phyloP scores from a whole-genome alignment of 228 moss, liverwort and hornwort species.

The Sphagnum magellanicum region DNA sequence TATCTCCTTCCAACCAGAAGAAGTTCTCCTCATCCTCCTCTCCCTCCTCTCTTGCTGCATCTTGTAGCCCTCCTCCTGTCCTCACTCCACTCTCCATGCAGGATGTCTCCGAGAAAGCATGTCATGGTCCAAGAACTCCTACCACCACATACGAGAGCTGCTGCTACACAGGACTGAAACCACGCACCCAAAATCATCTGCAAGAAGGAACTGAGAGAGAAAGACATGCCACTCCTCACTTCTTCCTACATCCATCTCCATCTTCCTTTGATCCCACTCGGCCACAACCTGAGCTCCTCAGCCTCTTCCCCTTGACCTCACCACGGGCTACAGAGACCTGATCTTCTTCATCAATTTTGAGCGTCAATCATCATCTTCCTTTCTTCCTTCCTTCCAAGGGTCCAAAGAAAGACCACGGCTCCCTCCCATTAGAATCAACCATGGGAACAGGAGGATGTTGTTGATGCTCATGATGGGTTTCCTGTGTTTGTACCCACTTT shows the following conservation, averaged over 20 bases:
- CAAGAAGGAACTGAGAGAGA: slow-evolving; percentile 17
- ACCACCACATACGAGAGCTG: slow-evolving; percentile 28
- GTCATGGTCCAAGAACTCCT: slow-evolving; percentile 41
- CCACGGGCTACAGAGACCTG: slow-evolving; percentile 38
- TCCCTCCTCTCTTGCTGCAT: slow-evolving; percentile 25
- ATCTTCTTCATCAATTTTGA: no score
- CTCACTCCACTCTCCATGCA: slow-evolving; percentile 43
- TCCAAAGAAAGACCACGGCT: no score
- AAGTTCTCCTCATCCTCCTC: slow-evolving; percentile 1
- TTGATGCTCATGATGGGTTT: no score
- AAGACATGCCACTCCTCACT: slow-evolving; percentile 6
- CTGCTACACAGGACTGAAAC: slow-evolving; percentile 9
- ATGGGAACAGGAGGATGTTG: no score
- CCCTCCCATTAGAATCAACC: no score
- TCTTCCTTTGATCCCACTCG: slow-evolving; percentile 20
- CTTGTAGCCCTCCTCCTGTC: slow-evolving; percentile 45
- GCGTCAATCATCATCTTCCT: no score
- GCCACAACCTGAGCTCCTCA: slow-evolving; percentile 44
- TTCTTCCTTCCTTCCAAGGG: no score
- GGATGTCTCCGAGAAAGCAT: slow-evolving; percentile 41
- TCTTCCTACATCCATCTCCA: slow-evolving; percentile 29
- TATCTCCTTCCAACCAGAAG: slow-evolving; percentile 30
- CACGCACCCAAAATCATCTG: not conserved
- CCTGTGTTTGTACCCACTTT: no score
- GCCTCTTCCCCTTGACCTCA: slow-evolving; percentile 49